These are phyloP conservation scores for Cymodocea nodosa DNA, from an alignment of 116 monocot genomes.

Conservation along the genomic window DNA sequence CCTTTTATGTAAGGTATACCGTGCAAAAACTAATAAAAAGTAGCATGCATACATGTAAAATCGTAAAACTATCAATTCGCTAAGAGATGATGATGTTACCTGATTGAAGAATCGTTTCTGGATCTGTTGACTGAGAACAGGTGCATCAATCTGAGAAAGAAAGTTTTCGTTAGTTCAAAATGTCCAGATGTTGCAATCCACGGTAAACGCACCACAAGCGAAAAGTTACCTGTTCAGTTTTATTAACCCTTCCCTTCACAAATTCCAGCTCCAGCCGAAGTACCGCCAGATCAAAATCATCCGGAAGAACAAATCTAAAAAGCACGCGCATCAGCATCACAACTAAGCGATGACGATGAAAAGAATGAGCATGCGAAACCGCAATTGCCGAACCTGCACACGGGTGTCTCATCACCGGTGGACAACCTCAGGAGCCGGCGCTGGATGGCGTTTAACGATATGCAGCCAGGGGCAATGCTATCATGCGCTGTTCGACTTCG, in stretches of 20 bases:
- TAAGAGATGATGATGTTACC: constrained; percentile 25
- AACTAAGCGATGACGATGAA: neutral
- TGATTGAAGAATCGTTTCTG: constrained; percentile 60
- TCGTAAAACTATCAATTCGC: neutral
- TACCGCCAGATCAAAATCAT: constrained; percentile 62
- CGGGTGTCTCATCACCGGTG: constrained; percentile 50
- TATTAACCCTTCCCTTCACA: constrained; percentile 52
- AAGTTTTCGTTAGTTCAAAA: neutral
- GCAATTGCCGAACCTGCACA: constrained; percentile 36
- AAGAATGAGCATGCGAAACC: neutral
- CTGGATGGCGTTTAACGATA: constrained; percentile 82
- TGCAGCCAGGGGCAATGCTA: constrained; percentile 27
- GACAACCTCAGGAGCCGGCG: constrained; percentile 79
- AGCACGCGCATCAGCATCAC: neutral
- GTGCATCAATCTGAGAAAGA: constrained; percentile 75
- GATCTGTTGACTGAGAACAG: constrained; percentile 75
- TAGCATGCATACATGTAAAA: neutral
- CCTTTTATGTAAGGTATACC: too few species aligned
- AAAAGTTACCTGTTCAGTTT: constrained; percentile 54
- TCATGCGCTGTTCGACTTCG: constrained; percentile 42
- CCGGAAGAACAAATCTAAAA: constrained; percentile 55
- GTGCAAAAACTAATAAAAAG: neutral
- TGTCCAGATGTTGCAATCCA: neutral
- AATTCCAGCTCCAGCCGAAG: constrained; percentile 82
- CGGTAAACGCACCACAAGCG: neutral